These are phyloP conservation scores for Mucor lusitanicus DNA, from an alignment of 371 early-diverging fungal species.

Conservation along the genomic window DNA sequence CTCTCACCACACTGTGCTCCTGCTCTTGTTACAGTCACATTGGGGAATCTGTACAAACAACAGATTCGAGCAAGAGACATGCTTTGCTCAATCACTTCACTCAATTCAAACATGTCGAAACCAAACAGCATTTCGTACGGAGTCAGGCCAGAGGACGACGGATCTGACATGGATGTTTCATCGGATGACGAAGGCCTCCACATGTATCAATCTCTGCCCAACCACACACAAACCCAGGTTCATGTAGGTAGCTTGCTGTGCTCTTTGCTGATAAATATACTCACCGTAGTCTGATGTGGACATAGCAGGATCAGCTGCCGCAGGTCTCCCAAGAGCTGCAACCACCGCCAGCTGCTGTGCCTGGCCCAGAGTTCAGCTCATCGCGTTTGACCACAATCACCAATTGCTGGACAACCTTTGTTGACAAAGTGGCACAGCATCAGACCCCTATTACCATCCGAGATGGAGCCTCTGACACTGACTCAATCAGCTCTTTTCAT, in stretches of 20 bases:
- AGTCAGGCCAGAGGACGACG: not conserved
- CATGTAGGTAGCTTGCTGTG: not conserved
- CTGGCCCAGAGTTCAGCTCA: not conserved
- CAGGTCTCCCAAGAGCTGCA: not conserved
- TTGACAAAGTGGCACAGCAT: not conserved
- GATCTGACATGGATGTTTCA: conserved; percentile 16
- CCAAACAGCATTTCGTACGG: not conserved
- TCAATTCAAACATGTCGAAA: not conserved
- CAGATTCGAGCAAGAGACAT: not conserved
- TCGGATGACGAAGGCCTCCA: not conserved
- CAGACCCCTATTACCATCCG: not conserved
- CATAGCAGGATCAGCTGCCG: not conserved
- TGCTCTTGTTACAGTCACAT: not conserved
- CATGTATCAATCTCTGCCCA: not conserved
- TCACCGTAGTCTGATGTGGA: not conserved
- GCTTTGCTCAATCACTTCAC: not conserved
- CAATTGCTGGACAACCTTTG: not conserved
- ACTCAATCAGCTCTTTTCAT: not conserved
- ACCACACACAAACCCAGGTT: not conserved
- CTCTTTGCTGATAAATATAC: not conserved
- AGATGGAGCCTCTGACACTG: not conserved
- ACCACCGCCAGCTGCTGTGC: not conserved
- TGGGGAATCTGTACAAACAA: not conserved
- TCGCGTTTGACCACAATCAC: not conserved
- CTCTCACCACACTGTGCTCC: no score